Base-by-base conservation (phyloP, 2,329 filamentous ascomycete species). In the Fusarium abutilonis region DNA sequence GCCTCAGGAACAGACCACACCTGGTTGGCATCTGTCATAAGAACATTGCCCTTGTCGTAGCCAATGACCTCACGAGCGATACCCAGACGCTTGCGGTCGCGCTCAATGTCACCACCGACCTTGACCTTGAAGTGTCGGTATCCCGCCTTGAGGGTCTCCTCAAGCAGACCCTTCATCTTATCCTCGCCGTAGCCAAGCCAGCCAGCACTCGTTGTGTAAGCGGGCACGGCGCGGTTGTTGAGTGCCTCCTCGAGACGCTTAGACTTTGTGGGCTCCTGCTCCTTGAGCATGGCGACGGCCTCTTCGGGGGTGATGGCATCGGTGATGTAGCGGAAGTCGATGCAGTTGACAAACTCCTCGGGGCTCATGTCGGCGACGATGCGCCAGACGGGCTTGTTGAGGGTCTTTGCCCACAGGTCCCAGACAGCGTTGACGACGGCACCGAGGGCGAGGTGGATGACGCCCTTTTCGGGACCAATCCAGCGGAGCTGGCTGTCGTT, bases 1-100 rank as follows among this genome's bases (percentile, higher is more conserved):
- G 93, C 92, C 78, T 96, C 92, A 1, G 92, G 91, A 32, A 96
- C 92, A 46, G 89, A 92, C 92, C 92, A 96, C 56, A 95, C 84
- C 81, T 97, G 93, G 79, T 97, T 97, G 47, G 92, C 92, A 78
- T 97, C 92, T 11, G 96, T 89, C 92, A 97, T 96, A 69, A 97
- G 83, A 48, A 94, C 84, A 75, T 94, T 94, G 57, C 89, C 92
- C 73, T 83, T 81, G 76, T 96, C 92, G 75, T 89, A 94, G 3
- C 91, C 91, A 73, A 96, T 90, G 36, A 94, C 87, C 28, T 91
- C 86, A 41, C 92, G 82, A 6, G 91, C 92, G 74, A 96, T 92
- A 13, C 76, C 75, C 68, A 96, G 79, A 5, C 93, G 82, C 56
- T 84, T 81, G 69, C 83, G 83, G 76, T 97, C 92, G 62, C 89